A percentile compares a stretch with the other conserved stretches of the same genome.
These are phyloP conservation scores for Trichoderma brevicompactum DNA, from an alignment of 2,329 filamentous ascomycete species.

Conservation along the genomic window DNA sequence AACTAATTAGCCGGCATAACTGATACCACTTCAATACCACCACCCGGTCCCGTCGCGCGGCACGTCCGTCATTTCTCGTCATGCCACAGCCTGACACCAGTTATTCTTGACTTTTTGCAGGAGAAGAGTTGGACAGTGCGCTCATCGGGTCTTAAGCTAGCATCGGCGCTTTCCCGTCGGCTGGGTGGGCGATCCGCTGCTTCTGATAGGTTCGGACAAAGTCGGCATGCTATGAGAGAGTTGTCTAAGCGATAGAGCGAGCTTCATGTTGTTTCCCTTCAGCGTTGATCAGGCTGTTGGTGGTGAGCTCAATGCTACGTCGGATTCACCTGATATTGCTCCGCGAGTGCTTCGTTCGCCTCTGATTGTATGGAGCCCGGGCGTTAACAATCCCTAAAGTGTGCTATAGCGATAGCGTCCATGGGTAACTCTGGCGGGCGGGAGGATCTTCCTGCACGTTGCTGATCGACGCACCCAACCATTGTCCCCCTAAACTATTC, in stretches of 20 bases:
- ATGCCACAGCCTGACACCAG: not conserved
- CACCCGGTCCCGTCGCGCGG: not conserved
- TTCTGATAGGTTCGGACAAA: constrained; percentile 7
- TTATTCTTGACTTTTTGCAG: not conserved
- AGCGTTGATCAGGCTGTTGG: constrained; percentile 4
- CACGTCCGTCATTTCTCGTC: constrained; percentile 10
- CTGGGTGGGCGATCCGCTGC: constrained; percentile 17
- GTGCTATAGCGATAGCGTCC: constrained; percentile 9
- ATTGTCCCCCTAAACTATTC: constrained; percentile 27
- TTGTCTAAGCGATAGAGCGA: constrained; percentile 6
- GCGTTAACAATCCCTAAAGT: constrained; percentile 2
- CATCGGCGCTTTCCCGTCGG: constrained; percentile 25
- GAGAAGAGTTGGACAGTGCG: constrained; percentile 11
- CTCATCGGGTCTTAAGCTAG: constrained; percentile 11
- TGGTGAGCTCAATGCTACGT: constrained; percentile 1
- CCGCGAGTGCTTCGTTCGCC: not conserved
- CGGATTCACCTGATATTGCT: constrained; percentile 7
- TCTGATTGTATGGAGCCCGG: constrained; percentile 7
- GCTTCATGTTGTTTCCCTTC: not conserved
- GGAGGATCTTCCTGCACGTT: constrained; percentile 31
- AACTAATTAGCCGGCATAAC: constrained; percentile 4
- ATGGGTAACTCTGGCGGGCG: constrained; percentile 19
- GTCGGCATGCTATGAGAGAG: not conserved
- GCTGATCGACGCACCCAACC: constrained; percentile 30
- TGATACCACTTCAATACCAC: not conserved